Evolutionary conservation across 169 alveolate genomes (phyloP).

Genomic region (Cryptosporidium parvum): DNA sequence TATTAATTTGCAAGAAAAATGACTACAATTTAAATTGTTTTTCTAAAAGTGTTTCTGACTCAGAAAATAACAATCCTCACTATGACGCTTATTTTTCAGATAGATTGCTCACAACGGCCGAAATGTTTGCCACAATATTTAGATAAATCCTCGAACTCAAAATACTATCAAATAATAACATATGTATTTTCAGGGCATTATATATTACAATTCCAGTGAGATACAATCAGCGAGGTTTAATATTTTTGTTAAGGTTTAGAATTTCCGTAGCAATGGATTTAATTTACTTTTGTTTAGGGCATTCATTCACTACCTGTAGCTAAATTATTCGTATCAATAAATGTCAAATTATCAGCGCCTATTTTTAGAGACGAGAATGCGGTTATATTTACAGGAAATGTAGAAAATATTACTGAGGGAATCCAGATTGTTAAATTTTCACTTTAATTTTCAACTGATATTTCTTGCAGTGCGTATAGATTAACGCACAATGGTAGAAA

Average conservation of each 20-base stretch:
- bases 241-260: neutral
- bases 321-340: neutral
- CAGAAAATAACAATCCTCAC: neutral
- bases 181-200: too few species aligned
- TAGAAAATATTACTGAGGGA: neutral
- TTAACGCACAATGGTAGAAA: conserved; percentile 62
- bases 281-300: neutral
- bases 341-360: conserved; percentile 33
- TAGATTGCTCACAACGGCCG: conserved; percentile 23
- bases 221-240: too few species aligned
- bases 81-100: conserved; percentile 1
- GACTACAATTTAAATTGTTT: neutral
- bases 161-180: too few species aligned
- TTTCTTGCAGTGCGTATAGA: conserved; percentile 1
- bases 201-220: too few species aligned
- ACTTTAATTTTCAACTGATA: neutral
- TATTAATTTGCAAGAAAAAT: conserved; percentile 26
- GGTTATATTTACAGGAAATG: neutral
- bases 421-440: conserved; percentile 4
- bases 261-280: neutral
- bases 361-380: conserved; percentile 65
- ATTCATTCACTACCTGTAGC: neutral
- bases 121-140: conserved; percentile 58
- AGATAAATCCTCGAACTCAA: neutral
- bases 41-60: neutral